Base-by-base conservation (phyloP, 2,329 filamentous ascomycete species). In the Aureobasidium pullulans region DNA sequence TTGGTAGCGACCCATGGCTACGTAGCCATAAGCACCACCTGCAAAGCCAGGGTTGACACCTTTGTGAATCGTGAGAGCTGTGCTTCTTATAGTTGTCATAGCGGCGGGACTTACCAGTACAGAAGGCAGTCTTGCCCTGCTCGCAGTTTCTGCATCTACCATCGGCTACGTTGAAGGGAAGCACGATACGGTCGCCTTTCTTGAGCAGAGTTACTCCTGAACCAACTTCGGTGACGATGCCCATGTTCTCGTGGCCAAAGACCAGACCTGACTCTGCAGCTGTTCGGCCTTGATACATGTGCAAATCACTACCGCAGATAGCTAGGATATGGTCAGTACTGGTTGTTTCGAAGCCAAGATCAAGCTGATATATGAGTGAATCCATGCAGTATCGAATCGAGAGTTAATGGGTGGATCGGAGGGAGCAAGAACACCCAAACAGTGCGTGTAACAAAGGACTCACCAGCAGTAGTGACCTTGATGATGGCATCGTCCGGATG, bases 261-360 rank as follows among this genome's bases (percentile, higher is more conserved):
- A 84, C 83, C 34, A 87, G 77, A 2, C 84, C 84, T 0, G 78
- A 71, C 66, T 86, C 76, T 4, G 84, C 84, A 6, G 83, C 83
- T 0, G 83, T 87, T 56, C 84, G 72, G 1, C 84, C 84, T 69
- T 87, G 82, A 61, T 87, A 87, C 82, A 85, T 84, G 68, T 84
- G 71, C 61, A 75, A 64, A 61, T 74, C 69, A 5, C 40, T 54
- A 11, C 63, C 63, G 59, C 63, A 64, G 37, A 64, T 64, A 10
- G 63, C 63, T 63, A 31, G 6, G 19, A 54, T 32, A 7, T 19
- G 9, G 34, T 31, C 6, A 47, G 42, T 13, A 29, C 11, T 43
- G 13, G 15, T 28, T 28, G 28, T 23, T 31, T 36, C 8, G 8
- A 36, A 23, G 23, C 23, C 23, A 23, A 23, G 23, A 23, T 23